phyloP scores from a whole-genome alignment of 352 stramenopile species.

The Phytophthora citrophthora region DNA sequence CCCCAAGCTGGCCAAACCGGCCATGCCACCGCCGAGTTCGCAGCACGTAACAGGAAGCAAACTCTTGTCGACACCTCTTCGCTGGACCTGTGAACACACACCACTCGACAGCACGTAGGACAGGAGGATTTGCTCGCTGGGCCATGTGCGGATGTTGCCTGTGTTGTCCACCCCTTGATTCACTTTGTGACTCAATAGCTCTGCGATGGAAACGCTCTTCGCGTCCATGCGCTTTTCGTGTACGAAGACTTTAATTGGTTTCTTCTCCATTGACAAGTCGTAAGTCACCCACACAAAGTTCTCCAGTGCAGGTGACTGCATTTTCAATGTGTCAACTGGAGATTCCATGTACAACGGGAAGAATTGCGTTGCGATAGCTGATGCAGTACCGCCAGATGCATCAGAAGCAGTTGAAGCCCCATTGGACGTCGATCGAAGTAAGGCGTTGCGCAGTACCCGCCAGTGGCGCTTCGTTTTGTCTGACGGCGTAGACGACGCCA shows the following conservation, averaged over 20 bases:
- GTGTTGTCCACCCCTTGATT: slow-evolving; percentile 89
- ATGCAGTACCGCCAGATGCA: slow-evolving; percentile 44
- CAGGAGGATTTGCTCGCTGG: slow-evolving; percentile 79
- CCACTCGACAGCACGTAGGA: slow-evolving; percentile 59
- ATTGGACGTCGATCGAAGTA: slow-evolving; percentile 40
- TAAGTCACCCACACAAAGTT: slow-evolving; percentile 67
- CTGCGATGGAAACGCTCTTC: slow-evolving; percentile 56
- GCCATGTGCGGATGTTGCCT: slow-evolving; percentile 89
- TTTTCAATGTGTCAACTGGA: slow-evolving; percentile 17
- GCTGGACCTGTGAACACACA: slow-evolving; percentile 38
- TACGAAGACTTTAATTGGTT: slow-evolving; percentile 38
- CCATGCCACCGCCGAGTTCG: slow-evolving; percentile 83
- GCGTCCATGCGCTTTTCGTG: slow-evolving; percentile 74
- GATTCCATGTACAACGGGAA: slow-evolving; percentile 51
- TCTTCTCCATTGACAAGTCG: slow-evolving; percentile 15
- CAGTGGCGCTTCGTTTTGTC: slow-evolving; percentile 69
- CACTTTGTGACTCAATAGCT: slow-evolving; percentile 79
- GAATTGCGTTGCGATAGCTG: slow-evolving; percentile 67
- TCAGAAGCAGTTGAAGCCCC: background rate
- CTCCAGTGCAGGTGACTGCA: slow-evolving; percentile 17
- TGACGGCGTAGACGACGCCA: slow-evolving; percentile 7
- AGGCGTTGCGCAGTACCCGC: slow-evolving; percentile 69
- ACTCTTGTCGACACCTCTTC: background rate
- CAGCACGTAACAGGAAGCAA: slow-evolving; percentile 49
- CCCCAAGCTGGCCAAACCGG: slow-evolving; percentile 69